These are phyloP conservation scores for Bipolaris bicolor DNA, from an alignment of 2,329 filamentous ascomycete genomes.

Conservation along the genomic window DNA sequence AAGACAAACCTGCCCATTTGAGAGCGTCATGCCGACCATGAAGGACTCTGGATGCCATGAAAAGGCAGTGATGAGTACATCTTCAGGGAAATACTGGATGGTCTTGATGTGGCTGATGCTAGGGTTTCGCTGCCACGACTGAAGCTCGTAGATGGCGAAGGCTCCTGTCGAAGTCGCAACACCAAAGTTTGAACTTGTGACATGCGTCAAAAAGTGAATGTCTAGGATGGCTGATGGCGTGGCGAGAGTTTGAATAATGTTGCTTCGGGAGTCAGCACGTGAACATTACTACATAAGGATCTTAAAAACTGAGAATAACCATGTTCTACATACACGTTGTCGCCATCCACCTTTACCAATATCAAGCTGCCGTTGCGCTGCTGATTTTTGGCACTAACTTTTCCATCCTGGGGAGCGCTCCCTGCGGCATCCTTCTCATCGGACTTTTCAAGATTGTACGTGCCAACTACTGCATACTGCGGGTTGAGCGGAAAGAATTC, in stretches of 20 bases:
- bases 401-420: constrained; percentile 25
- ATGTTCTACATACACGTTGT: constrained; percentile 61
- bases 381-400: constrained; percentile 55
- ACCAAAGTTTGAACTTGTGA: constrained; percentile 65
- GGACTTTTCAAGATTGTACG: constrained; percentile 73
- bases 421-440: constrained; percentile 36
- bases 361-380: constrained; percentile 75
- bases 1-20: constrained; percentile 64
- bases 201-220: constrained; percentile 71
- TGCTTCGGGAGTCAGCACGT: constrained; percentile 17
- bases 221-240: constrained; percentile 81
- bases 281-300: no score
- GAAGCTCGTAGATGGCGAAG: constrained; percentile 67
- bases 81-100: constrained; percentile 60
- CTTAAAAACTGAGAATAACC: no score
- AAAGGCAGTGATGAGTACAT: constrained; percentile 72
- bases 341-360: constrained; percentile 64
- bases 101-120: constrained; percentile 46
- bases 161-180: constrained; percentile 79
- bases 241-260: constrained; percentile 62
- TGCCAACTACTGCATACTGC: constrained; percentile 78
- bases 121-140: constrained; percentile 17
- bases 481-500: constrained; percentile 70
- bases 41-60: constrained; percentile 69
- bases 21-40: constrained; percentile 73